A percentile compares a stretch with the other conserved stretches of the same genome.
Conservation (phyloP, 257 asterid genomes). For the Leptodermis oblonga region DNA sequence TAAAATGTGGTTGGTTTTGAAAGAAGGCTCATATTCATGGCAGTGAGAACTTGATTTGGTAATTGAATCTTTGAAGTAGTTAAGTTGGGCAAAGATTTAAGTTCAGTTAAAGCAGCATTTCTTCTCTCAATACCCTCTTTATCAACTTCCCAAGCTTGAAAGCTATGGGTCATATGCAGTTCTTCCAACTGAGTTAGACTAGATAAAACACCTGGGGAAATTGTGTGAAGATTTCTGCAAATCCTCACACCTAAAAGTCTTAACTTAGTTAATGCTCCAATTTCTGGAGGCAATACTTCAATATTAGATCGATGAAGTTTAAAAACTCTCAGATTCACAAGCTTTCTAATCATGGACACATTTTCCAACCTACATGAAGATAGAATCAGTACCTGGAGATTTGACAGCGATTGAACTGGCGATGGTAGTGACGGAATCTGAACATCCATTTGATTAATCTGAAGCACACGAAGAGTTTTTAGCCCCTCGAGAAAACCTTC, state of each 20-base stretch:
- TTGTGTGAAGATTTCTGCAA: constrained; percentile 1
- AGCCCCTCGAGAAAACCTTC: constrained; percentile 11
- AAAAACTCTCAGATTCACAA: constrained; percentile 18
- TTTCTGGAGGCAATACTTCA: constrained; percentile 9
- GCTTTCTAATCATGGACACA: constrained; percentile 10
- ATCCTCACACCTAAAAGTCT: constrained; percentile 15
- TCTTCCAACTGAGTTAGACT: constrained; percentile 17
- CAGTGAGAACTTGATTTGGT: not conserved
- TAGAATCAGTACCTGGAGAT: constrained; percentile 15
- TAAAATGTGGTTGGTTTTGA: constrained; percentile 1
- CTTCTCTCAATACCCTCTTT: not conserved
- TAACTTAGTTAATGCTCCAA: constrained; percentile 14
- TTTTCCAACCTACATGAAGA: not conserved
- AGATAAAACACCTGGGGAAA: constrained; percentile 12
- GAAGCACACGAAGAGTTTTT: not conserved
- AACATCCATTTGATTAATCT: constrained; percentile 3
- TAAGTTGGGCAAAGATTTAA: constrained; percentile 4
- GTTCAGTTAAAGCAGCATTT: constrained; percentile 7
- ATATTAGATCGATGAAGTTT: constrained; percentile 5
- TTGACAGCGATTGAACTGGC: not conserved
- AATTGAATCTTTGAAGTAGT: not conserved
- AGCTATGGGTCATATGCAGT: constrained; percentile 1
- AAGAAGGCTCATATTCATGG: not conserved
- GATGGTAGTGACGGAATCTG: constrained; percentile 1
- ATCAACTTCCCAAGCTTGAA: not conserved